Conservation (phyloP, 2,329 filamentous ascomycete genomes). For the Clarireedia homoeocarpa region DNA sequence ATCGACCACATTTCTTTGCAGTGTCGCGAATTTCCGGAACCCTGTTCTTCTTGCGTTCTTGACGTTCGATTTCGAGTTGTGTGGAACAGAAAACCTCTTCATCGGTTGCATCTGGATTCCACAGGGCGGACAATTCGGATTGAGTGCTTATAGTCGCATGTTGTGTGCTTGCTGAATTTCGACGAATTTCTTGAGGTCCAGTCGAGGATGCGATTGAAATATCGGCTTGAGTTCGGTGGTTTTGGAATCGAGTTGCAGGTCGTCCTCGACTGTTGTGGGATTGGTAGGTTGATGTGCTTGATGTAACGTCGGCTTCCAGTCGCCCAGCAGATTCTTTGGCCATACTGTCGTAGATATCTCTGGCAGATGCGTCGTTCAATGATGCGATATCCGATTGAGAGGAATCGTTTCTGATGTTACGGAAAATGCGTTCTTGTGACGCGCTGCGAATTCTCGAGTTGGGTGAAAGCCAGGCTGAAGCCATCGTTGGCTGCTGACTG, state of each 20-base stretch:
- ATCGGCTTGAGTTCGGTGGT: not conserved
- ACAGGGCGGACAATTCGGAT: too few relatives aligned
- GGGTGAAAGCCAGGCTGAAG: too few relatives aligned
- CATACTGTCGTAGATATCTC: too few relatives aligned
- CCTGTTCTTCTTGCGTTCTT: conserved; percentile 9
- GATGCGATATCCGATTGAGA: too few relatives aligned
- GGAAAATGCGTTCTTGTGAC: too few relatives aligned
- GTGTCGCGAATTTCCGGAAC: conserved; percentile 27
- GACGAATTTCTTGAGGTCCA: not conserved
- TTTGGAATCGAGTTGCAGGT: conserved; percentile 1
- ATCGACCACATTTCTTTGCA: conserved; percentile 29
- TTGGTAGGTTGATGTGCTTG: not conserved
- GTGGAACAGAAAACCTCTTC: conserved; percentile 2
- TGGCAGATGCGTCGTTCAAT: too few relatives aligned
- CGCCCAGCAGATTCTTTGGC: too few relatives aligned
- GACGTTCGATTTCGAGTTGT: conserved; percentile 1
- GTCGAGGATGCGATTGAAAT: not conserved
- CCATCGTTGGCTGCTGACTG: too few relatives aligned
- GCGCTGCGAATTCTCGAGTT: too few relatives aligned
- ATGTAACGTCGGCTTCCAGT: too few relatives aligned
- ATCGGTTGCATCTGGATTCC: not conserved
- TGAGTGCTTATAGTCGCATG: conserved; percentile 1
- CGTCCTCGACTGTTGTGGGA: not conserved
- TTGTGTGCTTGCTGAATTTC: conserved; percentile 4
- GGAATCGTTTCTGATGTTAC: too few relatives aligned